Conservation (phyloP, 2,329 filamentous ascomycete species). For the Fusarium transvaalense region DNA sequence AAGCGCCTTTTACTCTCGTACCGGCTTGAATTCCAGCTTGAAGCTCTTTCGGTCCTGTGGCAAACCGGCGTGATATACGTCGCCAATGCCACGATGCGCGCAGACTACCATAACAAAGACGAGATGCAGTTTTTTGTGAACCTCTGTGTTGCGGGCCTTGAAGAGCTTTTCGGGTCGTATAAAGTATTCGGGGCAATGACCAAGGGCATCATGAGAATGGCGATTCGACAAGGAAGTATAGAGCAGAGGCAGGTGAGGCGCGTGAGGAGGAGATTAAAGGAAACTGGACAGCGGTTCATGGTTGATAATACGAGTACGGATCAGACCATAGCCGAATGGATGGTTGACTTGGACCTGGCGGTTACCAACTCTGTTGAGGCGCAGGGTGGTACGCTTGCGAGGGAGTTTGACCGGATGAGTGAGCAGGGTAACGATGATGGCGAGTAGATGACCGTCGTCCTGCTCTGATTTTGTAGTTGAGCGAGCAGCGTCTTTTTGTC, state of each 20-base stretch:
- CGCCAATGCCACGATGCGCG: background rate
- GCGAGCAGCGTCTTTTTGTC: no score
- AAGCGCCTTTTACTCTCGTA: background rate
- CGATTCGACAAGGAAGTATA: background rate
- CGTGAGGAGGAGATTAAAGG: background rate
- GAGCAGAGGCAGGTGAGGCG: background rate
- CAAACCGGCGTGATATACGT: constrained; percentile 1
- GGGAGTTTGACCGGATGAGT: background rate
- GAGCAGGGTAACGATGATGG: background rate
- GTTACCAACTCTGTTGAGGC: background rate
- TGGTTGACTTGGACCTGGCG: constrained; percentile 2
- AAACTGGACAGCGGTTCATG: background rate
- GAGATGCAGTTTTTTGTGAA: constrained; percentile 1
- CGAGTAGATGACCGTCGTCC: background rate
- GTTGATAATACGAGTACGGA: background rate
- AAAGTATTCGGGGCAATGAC: background rate
- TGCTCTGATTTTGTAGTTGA: rapidly evolving
- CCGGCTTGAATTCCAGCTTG: background rate
- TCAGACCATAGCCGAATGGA: background rate
- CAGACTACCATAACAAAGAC: background rate
- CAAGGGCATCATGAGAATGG: background rate
- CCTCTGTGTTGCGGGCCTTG: background rate
- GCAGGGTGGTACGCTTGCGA: background rate
- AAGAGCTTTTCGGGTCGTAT: background rate
- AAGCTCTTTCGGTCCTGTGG: background rate